phyloP scores from a whole-genome alignment of 2,329 filamentous ascomycete genomes.

The Penicillium sp. region DNA sequence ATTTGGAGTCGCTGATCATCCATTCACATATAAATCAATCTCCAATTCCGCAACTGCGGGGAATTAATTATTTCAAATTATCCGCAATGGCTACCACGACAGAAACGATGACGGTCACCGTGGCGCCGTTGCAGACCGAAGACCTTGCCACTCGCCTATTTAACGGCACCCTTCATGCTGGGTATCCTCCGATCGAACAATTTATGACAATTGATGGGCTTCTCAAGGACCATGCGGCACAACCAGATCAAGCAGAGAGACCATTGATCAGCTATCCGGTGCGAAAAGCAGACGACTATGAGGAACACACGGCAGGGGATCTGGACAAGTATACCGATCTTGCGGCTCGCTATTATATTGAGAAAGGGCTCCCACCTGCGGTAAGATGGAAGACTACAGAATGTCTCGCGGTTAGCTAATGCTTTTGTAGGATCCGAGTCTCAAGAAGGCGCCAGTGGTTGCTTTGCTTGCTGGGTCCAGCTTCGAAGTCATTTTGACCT shows the following conservation, averaged over 20 bases:
- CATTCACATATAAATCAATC: neutral
- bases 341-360: slow-evolving; percentile 19
- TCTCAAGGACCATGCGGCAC: slow-evolving; percentile 19
- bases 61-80: neutral
- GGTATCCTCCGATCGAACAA: slow-evolving; percentile 18
- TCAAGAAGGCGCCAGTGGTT: slow-evolving; percentile 38
- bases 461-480: slow-evolving; percentile 57
- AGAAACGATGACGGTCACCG: slow-evolving; percentile 8
- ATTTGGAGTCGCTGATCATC: neutral
- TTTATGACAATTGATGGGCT: slow-evolving; percentile 24
- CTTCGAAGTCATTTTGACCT: slow-evolving; percentile 56
- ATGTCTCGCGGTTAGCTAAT: neutral
- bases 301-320: slow-evolving; percentile 21
- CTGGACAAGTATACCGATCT: slow-evolving; percentile 25
- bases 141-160: slow-evolving; percentile 21
- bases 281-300: slow-evolving; percentile 19
- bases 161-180: slow-evolving; percentile 23
- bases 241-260: slow-evolving; percentile 11
- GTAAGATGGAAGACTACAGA: slow-evolving; percentile 3
- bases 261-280: slow-evolving; percentile 23
- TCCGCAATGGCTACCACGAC: slow-evolving; percentile 2
- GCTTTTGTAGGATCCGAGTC: slow-evolving; percentile 30
- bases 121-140: slow-evolving; percentile 9
- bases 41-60: neutral
- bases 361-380: slow-evolving; percentile 17